Base-by-base conservation (phyloP, 495 filamentous ascomycete species). In the Penicillium steckii region DNA sequence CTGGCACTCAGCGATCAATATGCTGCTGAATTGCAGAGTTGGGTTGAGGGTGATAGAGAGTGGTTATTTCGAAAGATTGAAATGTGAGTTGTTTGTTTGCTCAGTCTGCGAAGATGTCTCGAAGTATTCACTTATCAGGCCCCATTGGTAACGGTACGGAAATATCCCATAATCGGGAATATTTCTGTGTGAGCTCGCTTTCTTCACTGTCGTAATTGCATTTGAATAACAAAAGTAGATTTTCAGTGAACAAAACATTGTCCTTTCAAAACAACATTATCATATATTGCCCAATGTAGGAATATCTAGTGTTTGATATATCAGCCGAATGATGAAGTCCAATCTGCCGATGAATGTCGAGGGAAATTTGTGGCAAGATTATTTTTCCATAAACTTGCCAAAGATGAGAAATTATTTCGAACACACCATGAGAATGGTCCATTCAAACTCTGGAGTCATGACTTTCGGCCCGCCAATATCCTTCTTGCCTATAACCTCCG, bases 321-420 rank as follows among this genome's bases (percentile, higher is more conserved):
- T 52, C 74, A 76, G 59, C 61, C 65, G 32, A 77, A 78, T 50
- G 71, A 78, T 49, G 55, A 67, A 3, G 44, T 47, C 21, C 26
- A 43, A 10, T 47, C 44, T 19, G 54, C 32, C n/a, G 35, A 47
- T 44, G 48, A 57, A 24, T 44, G 29, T 25, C 54, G 54, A 5
- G 48, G 54, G 12, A 44, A 30, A 15, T 57, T 25, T 44, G 27
- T 52, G 8, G 54, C 48, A 23, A 24, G 53, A 35, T 9, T 12
- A 22, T 26, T 51, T 12, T 56, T 56, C 33, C 44, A 25, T n/a
- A 51, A 51, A 32, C 53, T 56, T 23, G 47, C 44, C 19, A 41
- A 10, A 21, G 44, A 54, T 13, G 33, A 46, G 21, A 25, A 26
- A 7, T 26, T 26, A 12, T 26, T 7, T 5, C 10, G 23, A 6